Conservation (phyloP, 805 yeast genomes). For the Lipomyces mesembrius region DNA sequence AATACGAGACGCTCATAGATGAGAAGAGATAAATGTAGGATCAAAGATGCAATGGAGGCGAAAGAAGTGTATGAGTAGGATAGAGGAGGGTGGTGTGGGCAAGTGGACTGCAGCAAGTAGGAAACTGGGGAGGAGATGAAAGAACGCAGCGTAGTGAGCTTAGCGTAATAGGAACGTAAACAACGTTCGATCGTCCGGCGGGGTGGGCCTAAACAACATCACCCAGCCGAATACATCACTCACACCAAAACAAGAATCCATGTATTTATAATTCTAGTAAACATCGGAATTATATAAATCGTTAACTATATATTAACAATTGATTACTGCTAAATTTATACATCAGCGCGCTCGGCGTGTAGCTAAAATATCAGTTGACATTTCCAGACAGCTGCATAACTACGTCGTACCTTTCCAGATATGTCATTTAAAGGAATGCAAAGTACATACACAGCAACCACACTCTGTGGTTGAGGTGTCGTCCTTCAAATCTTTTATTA, state of each 20-base stretch:
- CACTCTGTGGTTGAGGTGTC: too few species aligned
- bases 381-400: too few species aligned
- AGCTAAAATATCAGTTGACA: too few species aligned
- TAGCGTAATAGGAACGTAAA: not conserved
- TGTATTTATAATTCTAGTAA: too few species aligned
- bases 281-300: too few species aligned
- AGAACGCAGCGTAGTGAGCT: not conserved
- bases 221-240: not conserved
- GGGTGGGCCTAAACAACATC: not conserved
- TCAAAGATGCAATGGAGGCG: not conserved
- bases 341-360: too few species aligned
- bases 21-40: not conserved
- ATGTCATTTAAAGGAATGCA: too few species aligned
- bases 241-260: not conserved
- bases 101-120: not conserved
- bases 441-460: too few species aligned
- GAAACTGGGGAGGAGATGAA: not conserved
- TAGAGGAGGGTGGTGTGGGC: not conserved
- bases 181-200: not conserved
- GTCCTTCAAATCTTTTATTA: too few species aligned
- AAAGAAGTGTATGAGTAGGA: not conserved
- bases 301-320: too few species aligned
- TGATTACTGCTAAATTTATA: too few species aligned
- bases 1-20: constrained; percentile 7
- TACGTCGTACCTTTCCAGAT: too few species aligned